These are phyloP conservation scores for Rugonectria rugulosa DNA, from an alignment of 2,329 filamentous ascomycete species.

Conservation along the genomic window DNA sequence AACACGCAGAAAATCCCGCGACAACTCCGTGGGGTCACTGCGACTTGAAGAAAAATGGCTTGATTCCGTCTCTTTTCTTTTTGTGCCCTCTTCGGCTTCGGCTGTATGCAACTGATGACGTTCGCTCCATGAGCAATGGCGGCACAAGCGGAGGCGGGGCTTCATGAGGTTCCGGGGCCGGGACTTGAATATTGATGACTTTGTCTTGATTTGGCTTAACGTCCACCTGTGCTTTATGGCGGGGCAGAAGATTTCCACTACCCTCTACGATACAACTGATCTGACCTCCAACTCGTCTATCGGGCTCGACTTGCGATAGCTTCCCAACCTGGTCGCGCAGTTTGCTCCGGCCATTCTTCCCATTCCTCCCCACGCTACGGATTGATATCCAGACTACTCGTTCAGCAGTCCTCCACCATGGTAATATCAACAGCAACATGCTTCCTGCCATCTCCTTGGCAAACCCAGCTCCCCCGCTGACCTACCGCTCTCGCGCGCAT, in stretches of 20 bases:
- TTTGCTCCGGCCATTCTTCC: constrained; percentile 2
- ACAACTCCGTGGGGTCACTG: constrained; percentile 3
- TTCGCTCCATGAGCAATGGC: constrained; percentile 14
- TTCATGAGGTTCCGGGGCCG: background rate
- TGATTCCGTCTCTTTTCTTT: background rate
- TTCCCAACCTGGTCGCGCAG: constrained; percentile 2
- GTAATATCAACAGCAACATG: constrained; percentile 10
- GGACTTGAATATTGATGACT: no score
- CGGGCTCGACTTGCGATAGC: constrained; percentile 22
- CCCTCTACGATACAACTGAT: no score
- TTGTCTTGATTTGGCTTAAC: constrained; percentile 11
- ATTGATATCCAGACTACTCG: background rate
- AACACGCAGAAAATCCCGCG: constrained; percentile 2
- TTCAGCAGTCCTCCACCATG: constrained; percentile 21
- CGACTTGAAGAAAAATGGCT: background rate
- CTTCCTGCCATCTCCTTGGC: background rate
- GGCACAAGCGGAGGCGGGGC: constrained; percentile 19
- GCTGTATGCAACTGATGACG: constrained; percentile 12
- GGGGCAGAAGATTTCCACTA: constrained; percentile 6
- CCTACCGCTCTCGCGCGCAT: constrained; percentile 9
- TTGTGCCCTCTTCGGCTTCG: no score
- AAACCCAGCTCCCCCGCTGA: constrained; percentile 19
- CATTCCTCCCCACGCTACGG: background rate
- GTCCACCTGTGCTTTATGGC: background rate
- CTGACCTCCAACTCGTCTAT: constrained; percentile 4